Evolutionary conservation across 495 filamentous ascomycete genomes (phyloP).

Genomic region (Cercophora scortea): DNA sequence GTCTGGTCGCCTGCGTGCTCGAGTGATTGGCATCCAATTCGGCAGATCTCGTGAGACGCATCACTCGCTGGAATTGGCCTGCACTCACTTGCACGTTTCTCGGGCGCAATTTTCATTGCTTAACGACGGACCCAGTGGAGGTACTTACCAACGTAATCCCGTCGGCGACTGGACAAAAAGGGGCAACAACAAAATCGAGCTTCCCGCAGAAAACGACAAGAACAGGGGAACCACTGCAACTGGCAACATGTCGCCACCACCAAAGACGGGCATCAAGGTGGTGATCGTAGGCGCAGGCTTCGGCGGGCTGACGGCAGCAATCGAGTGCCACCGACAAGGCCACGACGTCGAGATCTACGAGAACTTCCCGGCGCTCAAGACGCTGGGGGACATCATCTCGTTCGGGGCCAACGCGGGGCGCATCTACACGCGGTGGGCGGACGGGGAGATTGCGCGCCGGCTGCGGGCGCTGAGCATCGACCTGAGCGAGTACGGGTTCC

Average conservation of each 20-base stretch:
- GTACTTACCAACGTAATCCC: too few relatives aligned
- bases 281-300: constrained; percentile 53
- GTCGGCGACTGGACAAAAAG: too few relatives aligned
- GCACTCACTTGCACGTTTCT: too few relatives aligned
- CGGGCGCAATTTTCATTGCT: too few relatives aligned
- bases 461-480: constrained; percentile 47
- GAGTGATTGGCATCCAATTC: too few relatives aligned
- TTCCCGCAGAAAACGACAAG: neutral
- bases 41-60: too few relatives aligned
- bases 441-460: constrained; percentile 36
- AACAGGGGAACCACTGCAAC: too few relatives aligned
- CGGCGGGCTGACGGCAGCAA: constrained; percentile 51
- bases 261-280: constrained; percentile 47
- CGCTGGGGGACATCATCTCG: constrained; percentile 56
- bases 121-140: too few relatives aligned
- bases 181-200: too few relatives aligned
- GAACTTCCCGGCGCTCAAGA: constrained; percentile 49
- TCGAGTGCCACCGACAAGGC: constrained; percentile 55
- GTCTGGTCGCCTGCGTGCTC: too few relatives aligned
- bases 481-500: constrained; percentile 44
- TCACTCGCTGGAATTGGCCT: too few relatives aligned
- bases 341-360: constrained; percentile 53
- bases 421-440: constrained; percentile 46
- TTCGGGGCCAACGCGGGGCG: constrained; percentile 54
- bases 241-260: constrained; percentile 6